Evolutionary conservation across 1,284 basidiomycete species (phyloP).

Genomic region (Ganoderma leucocontextum): DNA sequence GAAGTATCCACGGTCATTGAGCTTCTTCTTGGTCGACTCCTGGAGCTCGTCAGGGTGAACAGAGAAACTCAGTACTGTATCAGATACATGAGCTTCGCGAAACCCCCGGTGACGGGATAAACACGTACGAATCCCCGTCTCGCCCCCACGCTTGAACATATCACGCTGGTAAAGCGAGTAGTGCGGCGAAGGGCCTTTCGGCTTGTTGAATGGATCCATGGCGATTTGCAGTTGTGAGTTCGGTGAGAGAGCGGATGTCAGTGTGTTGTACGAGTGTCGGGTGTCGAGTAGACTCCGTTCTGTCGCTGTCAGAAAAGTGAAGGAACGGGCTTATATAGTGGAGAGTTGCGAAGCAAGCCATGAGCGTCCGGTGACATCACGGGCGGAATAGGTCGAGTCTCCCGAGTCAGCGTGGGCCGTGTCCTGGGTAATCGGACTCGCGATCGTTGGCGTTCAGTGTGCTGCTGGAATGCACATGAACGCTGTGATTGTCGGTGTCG

Average conservation of each 20-base stretch:
- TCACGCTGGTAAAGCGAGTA: constrained; percentile 65
- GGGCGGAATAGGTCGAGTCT: not conserved
- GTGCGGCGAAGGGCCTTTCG: constrained; percentile 59
- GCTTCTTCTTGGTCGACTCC: constrained; percentile 57
- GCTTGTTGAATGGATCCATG: constrained; percentile 63
- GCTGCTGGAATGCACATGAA: too few relatives aligned
- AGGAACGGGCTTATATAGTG: not conserved
- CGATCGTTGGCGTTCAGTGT: too few relatives aligned
- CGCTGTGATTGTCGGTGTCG: too few relatives aligned
- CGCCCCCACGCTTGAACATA: constrained; percentile 56
- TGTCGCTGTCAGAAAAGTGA: not conserved
- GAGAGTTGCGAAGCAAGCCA: not conserved
- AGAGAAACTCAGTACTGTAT: constrained; percentile 47
- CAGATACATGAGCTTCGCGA: too few relatives aligned
- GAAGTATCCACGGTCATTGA: constrained; percentile 60
- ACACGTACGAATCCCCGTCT: constrained; percentile 47
- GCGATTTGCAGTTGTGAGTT: not conserved
- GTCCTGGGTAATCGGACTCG: not conserved
- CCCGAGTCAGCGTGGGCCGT: not conserved
- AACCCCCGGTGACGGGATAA: not conserved
- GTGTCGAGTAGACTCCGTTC: not conserved
- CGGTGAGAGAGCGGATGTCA: not conserved
- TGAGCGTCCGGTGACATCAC: constrained; percentile 5
- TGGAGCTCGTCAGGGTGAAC: constrained; percentile 60
- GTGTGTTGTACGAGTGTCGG: not conserved